Evolutionary conservation across 2,329 filamentous ascomycete species (phyloP).

Genomic region (Pseudocercospora vitis): DNA sequence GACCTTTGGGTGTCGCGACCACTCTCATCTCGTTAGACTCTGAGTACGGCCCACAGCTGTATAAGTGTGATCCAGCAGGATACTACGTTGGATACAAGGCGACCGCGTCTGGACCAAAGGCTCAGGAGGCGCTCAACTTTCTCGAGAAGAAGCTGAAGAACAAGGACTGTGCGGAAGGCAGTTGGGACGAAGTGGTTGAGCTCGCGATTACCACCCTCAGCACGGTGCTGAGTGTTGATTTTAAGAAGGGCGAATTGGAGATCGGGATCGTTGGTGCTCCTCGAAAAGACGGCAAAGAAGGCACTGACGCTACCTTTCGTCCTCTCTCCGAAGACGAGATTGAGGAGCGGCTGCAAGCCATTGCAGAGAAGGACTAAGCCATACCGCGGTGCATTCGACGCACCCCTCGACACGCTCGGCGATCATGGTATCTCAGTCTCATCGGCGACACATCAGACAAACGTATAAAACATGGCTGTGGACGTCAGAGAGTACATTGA

Average conservation of each 20-base stretch:
- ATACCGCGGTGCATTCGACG: slow-evolving; percentile 11
- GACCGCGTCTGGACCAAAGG: slow-evolving; percentile 94
- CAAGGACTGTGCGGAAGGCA: slow-evolving; percentile 89
- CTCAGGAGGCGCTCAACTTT: slow-evolving; percentile 97
- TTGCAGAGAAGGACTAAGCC: slow-evolving; percentile 92
- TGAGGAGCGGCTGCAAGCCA: slow-evolving; percentile 94
- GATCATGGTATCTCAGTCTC: neutral
- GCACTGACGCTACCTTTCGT: slow-evolving; percentile 76
- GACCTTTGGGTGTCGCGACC: slow-evolving; percentile 90
- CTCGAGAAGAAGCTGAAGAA: slow-evolving; percentile 99
- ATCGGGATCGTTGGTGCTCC: slow-evolving; percentile 95
- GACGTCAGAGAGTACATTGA: slow-evolving; percentile 2
- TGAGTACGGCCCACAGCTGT: slow-evolving; percentile 89
- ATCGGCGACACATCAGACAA: neutral
- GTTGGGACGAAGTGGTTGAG: slow-evolving; percentile 97
- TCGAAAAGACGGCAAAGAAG: slow-evolving; percentile 76
- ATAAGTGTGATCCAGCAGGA: slow-evolving; percentile 96
- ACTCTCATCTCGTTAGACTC: slow-evolving; percentile 92
- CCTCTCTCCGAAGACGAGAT: slow-evolving; percentile 96
- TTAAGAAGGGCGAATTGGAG: slow-evolving; percentile 99
- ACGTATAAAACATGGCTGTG: slow-evolving; percentile 7
- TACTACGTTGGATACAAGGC: slow-evolving; percentile 99
- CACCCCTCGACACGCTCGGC: slow-evolving; percentile 9
- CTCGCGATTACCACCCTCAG: slow-evolving; percentile 92
- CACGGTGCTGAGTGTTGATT: slow-evolving; percentile 96